Percentiles rank a stretch among this genome's conserved stretches.
These are phyloP conservation scores for Lycium barbarum DNA, from an alignment of 257 asterid species.

Conservation along the genomic window DNA sequence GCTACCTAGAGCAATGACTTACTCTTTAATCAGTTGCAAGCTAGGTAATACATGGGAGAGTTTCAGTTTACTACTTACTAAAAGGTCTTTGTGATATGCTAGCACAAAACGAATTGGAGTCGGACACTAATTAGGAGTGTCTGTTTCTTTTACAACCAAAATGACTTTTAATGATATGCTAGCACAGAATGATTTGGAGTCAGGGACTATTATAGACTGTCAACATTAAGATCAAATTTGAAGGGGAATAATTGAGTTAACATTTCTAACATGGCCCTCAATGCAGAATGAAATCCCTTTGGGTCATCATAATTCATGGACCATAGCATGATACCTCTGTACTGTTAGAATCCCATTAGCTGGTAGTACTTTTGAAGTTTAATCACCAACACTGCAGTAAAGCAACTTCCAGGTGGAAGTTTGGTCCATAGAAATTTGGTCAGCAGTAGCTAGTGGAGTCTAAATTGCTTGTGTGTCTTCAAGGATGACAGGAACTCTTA, in stretches of 20 bases:
- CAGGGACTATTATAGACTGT: background rate
- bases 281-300: background rate
- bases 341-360: slow-evolving; percentile 32
- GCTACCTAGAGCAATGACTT: background rate
- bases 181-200: background rate
- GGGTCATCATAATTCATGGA: background rate
- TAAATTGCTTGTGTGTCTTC: background rate
- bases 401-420: background rate
- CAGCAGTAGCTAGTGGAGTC: background rate
- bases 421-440: background rate
- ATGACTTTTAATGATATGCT: background rate
- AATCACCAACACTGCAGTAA: background rate
- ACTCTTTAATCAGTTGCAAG: background rate
- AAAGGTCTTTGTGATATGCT: background rate
- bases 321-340: background rate
- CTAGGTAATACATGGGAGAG: background rate
- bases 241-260: background rate
- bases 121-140: background rate
- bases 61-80: background rate
- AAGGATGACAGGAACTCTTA: background rate
- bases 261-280: background rate
- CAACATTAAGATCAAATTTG: background rate
- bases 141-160: background rate
- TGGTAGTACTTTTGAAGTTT: slow-evolving; percentile 13
- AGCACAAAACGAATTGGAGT: background rate